Percentiles rank a stretch among this genome's conserved stretches.
These are phyloP conservation scores for Pythium rishiriense DNA, from an alignment of 352 stramenopile species.

Conservation along the genomic window DNA sequence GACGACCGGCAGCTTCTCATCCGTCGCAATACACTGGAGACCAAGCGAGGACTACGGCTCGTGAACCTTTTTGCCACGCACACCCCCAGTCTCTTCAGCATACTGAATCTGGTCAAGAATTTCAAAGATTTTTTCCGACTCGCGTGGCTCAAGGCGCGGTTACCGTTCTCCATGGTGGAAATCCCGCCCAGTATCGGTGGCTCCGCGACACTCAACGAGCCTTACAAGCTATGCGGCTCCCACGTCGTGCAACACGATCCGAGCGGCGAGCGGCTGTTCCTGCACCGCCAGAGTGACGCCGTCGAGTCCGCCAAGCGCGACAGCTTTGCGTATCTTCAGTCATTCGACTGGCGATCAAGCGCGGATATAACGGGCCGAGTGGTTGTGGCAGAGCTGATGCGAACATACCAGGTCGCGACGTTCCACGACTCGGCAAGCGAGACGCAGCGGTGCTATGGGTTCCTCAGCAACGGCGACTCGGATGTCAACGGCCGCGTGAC, in stretches of 20 bases:
- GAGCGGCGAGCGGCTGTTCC: slow-evolving; percentile 22
- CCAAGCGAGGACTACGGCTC: slow-evolving; percentile 13
- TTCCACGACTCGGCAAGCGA: background rate
- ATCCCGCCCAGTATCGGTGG: slow-evolving; percentile 23
- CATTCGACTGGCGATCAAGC: background rate
- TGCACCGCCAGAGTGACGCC: slow-evolving; percentile 20
- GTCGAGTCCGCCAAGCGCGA: background rate
- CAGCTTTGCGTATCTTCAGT: slow-evolving; percentile 8
- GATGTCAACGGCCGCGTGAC: background rate
- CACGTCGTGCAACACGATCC: slow-evolving; percentile 31
- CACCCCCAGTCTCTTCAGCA: slow-evolving; percentile 19
- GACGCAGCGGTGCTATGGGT: slow-evolving; percentile 9
- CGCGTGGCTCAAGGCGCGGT: slow-evolving; percentile 26
- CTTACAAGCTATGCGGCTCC: slow-evolving; percentile 24
- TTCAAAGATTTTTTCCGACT: slow-evolving; percentile 35
- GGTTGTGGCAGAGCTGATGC: background rate
- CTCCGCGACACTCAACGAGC: background rate
- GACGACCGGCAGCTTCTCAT: slow-evolving; percentile 31
- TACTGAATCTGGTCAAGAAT: slow-evolving; percentile 16
- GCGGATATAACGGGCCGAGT: background rate
- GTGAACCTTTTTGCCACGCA: slow-evolving; percentile 26
- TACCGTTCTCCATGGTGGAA: slow-evolving; percentile 25
- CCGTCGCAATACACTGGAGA: background rate
- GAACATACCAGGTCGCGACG: slow-evolving; percentile 1
- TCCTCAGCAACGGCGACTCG: background rate